Conservation (phyloP, 2,329 filamentous ascomycete genomes). For the Didymellaceae sp. region DNA sequence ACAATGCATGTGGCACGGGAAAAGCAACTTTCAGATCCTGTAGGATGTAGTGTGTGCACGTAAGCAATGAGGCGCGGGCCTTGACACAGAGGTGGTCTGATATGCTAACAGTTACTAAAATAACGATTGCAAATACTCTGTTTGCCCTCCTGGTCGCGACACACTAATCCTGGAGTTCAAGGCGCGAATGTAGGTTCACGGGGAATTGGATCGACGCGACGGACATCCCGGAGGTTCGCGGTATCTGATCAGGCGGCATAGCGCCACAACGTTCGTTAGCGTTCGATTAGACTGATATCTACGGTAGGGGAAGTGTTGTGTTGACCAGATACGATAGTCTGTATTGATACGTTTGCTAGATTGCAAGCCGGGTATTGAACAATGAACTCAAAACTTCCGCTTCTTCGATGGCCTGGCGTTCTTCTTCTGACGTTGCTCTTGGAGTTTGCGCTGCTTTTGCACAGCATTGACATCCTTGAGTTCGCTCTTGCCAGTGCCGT, state of each 20-base stretch:
- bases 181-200: constrained; percentile 4
- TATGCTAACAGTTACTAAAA: not conserved
- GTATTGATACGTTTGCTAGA: constrained; percentile 18
- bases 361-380: constrained; percentile 19
- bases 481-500: constrained; percentile 76
- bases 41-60: constrained; percentile 8
- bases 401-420: constrained; percentile 81
- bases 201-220: constrained; percentile 1
- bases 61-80: constrained; percentile 7
- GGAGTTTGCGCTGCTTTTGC: constrained; percentile 76
- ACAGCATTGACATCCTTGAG: constrained; percentile 84
- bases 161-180: constrained; percentile 4
- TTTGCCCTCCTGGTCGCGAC: constrained; percentile 5
- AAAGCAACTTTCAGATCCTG: constrained; percentile 14
- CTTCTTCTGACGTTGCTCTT: constrained; percentile 82
- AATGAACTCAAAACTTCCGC: constrained; percentile 49
- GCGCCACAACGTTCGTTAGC: constrained; percentile 17
- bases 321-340: too few species aligned
- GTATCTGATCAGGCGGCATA: not conserved
- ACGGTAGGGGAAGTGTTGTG: constrained; percentile 4
- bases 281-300: not conserved
- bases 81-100: constrained; percentile 11
- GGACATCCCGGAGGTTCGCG: not conserved
- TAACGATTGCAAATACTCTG: constrained; percentile 4
- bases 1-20: constrained; percentile 12